phyloP scores from a whole-genome alignment of 108 stramenopile species.

The Cyclostephanos invisitatus region DNA sequence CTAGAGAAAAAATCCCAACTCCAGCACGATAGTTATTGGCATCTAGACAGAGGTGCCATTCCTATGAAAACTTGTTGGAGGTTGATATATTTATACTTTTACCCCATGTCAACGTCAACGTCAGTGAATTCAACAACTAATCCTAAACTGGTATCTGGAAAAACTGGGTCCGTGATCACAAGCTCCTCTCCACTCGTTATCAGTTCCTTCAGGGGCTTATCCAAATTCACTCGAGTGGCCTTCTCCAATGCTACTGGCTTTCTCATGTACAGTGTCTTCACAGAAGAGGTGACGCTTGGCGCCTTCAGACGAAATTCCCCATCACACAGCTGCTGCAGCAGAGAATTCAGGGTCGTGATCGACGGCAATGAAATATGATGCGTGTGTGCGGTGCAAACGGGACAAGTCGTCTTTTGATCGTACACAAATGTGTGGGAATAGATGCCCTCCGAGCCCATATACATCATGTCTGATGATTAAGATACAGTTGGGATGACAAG shows the following conservation, averaged over 20 bases:
- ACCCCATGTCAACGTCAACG: not conserved
- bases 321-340: conserved; percentile 78
- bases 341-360: conserved; percentile 64
- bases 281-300: conserved; percentile 78
- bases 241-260: conserved; percentile 87
- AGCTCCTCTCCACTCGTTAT: conserved; percentile 87
- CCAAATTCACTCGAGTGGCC: conserved; percentile 85
- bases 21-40: no score
- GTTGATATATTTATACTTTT: no score
- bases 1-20: no score
- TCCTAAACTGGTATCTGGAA: conserved; percentile 52
- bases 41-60: no score
- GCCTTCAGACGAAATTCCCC: conserved; percentile 82
- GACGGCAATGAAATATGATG: conserved; percentile 58
- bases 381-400: conserved; percentile 76
- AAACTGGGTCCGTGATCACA: conserved; percentile 88
- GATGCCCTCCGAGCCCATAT: conserved; percentile 85
- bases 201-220: conserved; percentile 84
- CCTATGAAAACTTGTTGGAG: no score
- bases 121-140: conserved; percentile 38
- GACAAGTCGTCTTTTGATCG: conserved; percentile 86
- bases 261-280: conserved; percentile 91
- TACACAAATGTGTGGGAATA: conserved; percentile 92
- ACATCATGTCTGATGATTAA: conserved; percentile 74
- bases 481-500: not conserved